phyloP scores from a whole-genome alignment of 495 filamentous ascomycete genomes.

The Penicillium fimorum region DNA sequence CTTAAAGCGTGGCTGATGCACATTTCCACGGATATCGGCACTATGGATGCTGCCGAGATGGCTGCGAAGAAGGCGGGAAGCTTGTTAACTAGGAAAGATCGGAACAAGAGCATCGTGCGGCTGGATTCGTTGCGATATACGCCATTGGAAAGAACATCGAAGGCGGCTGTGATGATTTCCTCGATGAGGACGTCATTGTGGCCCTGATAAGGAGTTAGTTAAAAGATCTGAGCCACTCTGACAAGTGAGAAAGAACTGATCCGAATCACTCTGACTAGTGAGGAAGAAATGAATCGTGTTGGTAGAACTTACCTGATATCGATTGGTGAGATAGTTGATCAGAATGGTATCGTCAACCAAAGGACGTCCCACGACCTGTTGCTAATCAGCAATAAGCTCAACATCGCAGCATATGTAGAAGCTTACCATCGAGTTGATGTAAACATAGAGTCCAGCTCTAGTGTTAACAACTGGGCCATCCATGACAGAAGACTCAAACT shows the following conservation, averaged over 20 bases:
- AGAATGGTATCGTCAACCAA: conserved; percentile 77
- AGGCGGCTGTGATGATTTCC: conserved; percentile 81
- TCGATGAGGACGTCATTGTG: conserved; percentile 71
- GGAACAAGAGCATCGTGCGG: conserved; percentile 71
- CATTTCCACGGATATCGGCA: conserved; percentile 65
- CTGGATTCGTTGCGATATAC: conserved; percentile 74
- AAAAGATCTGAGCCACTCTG: neutral
- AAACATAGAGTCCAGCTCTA: conserved; percentile 90
- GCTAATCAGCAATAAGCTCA: conserved; percentile 30
- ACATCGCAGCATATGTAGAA: neutral
- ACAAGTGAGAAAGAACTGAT: neutral
- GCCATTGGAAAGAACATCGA: conserved; percentile 85
- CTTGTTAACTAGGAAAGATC: conserved; percentile 93
- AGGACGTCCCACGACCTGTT: conserved; percentile 74
- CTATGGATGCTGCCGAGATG: conserved; percentile 59
- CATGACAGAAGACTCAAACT: conserved; percentile 55
- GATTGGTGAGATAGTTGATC: conserved; percentile 73
- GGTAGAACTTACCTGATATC: conserved; percentile 63
- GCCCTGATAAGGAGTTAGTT: conserved; percentile 45
- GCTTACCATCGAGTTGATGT: conserved; percentile 75
- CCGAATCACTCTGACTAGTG: neutral
- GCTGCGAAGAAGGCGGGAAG: conserved; percentile 73
- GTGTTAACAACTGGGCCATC: conserved; percentile 70
- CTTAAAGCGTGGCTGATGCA: conserved; percentile 78
- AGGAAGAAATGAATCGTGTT: neutral